Evolutionary conservation across 768 basidiomycete genomes (phyloP).

Genomic region (Grammothele lineata): DNA sequence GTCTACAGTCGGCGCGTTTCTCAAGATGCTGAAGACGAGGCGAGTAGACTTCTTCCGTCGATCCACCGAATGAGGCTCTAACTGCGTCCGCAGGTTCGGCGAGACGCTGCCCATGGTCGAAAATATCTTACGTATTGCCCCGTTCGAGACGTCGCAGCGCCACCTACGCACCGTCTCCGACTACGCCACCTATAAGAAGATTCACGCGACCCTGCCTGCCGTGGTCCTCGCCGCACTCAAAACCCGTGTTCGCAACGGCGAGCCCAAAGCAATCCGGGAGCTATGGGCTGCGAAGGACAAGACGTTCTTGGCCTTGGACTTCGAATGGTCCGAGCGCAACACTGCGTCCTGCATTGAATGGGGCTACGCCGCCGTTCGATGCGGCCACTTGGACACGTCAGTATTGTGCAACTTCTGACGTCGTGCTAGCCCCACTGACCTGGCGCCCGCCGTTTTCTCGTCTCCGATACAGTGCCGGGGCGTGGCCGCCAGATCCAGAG

Average conservation of each 20-base stretch:
- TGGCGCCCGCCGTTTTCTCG: too few relatives aligned
- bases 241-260: slow-evolving; percentile 58
- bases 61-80: neutral
- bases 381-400: slow-evolving; percentile 66
- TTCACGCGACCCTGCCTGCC: slow-evolving; percentile 68
- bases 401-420: slow-evolving; percentile 22
- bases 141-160: slow-evolving; percentile 66
- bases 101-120: slow-evolving; percentile 70
- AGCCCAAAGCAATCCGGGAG: slow-evolving; percentile 57
- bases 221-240: slow-evolving; percentile 63
- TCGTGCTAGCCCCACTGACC: neutral
- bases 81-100: slow-evolving; percentile 49
- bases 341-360: slow-evolving; percentile 67
- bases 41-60: slow-evolving; percentile 20
- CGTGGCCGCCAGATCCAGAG: slow-evolving; percentile 77
- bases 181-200: slow-evolving; percentile 61
- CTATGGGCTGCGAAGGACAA: slow-evolving; percentile 70
- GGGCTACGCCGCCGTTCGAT: slow-evolving; percentile 79
- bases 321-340: slow-evolving; percentile 74
- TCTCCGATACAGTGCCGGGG: slow-evolving; percentile 54
- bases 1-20: slow-evolving; percentile 66
- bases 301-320: slow-evolving; percentile 71
- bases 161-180: slow-evolving; percentile 70
- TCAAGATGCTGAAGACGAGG: slow-evolving; percentile 86
- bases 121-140: slow-evolving; percentile 63